Evolutionary conservation across 495 filamentous ascomycete species (phyloP).

Genomic region (Aspergillus diversus): DNA sequence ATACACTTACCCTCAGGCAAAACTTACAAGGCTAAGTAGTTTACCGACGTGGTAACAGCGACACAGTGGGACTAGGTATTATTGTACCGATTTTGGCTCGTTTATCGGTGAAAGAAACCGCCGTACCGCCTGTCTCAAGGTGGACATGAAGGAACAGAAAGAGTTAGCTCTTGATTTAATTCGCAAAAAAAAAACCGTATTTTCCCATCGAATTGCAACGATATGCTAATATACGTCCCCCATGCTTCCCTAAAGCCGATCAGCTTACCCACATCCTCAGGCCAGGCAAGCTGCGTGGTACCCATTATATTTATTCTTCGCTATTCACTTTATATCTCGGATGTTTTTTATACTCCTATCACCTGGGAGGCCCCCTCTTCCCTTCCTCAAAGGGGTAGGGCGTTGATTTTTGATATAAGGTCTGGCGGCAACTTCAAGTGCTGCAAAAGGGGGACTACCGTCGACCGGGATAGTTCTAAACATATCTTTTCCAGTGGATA

Average conservation of each 20-base stretch:
- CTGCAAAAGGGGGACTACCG: neutral
- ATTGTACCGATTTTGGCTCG: neutral
- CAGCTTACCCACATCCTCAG: too few relatives aligned
- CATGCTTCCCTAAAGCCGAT: too few relatives aligned
- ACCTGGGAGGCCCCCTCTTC: too few relatives aligned
- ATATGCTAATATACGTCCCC: too few relatives aligned
- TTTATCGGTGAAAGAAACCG: neutral
- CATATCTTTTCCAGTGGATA: slow-evolving; percentile 1
- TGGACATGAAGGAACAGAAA: neutral
- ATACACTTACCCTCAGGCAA: slow-evolving; percentile 27
- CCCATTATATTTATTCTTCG: too few relatives aligned
- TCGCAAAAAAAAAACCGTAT: too few relatives aligned
- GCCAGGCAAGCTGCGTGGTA: too few relatives aligned
- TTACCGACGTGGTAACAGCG: neutral
- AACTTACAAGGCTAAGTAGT: slow-evolving; percentile 3
- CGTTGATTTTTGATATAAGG: neutral
- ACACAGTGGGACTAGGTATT: neutral
- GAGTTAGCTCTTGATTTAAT: too few relatives aligned
- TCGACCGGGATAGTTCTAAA: neutral
- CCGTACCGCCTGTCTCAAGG: neutral
- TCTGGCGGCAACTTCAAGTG: neutral
- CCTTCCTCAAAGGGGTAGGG: too few relatives aligned
- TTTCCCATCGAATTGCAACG: too few relatives aligned
- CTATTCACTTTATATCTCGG: too few relatives aligned
- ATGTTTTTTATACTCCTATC: too few relatives aligned